Percentiles rank a stretch among this genome's conserved stretches.
These are phyloP conservation scores for Mucor circinelloides DNA, from an alignment of 371 early-diverging fungal species.

Conservation along the genomic window DNA sequence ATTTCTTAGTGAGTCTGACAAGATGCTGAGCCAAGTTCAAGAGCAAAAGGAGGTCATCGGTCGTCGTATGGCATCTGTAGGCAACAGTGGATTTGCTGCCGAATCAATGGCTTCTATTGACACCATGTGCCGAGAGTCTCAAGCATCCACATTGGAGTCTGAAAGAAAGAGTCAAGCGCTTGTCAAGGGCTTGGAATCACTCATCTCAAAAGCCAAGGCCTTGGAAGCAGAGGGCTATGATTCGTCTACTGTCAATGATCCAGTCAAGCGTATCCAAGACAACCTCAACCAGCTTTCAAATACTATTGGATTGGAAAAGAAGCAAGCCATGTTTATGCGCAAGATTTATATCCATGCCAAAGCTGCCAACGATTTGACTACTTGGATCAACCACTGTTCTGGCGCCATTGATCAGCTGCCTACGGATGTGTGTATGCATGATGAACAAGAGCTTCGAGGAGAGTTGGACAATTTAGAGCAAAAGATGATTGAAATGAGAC, in stretches of 20 bases:
- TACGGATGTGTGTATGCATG: conserved; percentile 42
- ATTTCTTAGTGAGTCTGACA: conserved; percentile 32
- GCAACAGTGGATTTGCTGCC: conserved; percentile 26
- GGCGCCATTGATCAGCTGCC: conserved; percentile 38
- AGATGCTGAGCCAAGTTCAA: conserved; percentile 27
- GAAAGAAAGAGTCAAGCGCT: conserved; percentile 26
- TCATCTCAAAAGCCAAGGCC: conserved; percentile 26
- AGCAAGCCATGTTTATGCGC: conserved; percentile 43
- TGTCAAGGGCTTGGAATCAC: conserved; percentile 21
- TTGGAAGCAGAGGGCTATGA: conserved; percentile 29
- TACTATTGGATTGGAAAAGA: conserved; percentile 32
- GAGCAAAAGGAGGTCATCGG: conserved; percentile 27
- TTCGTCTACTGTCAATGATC: conserved; percentile 24
- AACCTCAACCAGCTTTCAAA: conserved; percentile 30
- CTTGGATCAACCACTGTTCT: conserved; percentile 48
- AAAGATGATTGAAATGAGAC: conserved; percentile 39
- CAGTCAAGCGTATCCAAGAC: conserved; percentile 25
- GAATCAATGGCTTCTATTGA: conserved; percentile 22
- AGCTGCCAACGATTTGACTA: conserved; percentile 36
- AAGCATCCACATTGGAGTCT: conserved; percentile 15
- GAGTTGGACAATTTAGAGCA: conserved; percentile 42
- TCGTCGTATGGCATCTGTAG: conserved; percentile 31
- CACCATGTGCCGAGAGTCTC: conserved; percentile 16
- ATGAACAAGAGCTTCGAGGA: conserved; percentile 41
- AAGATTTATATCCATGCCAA: conserved; percentile 48